Evolutionary conservation across 2,329 filamentous ascomycete species (phyloP), one percentile per base, ranked within the genome.

Genomic region (Beauveria asiatica): DNA sequence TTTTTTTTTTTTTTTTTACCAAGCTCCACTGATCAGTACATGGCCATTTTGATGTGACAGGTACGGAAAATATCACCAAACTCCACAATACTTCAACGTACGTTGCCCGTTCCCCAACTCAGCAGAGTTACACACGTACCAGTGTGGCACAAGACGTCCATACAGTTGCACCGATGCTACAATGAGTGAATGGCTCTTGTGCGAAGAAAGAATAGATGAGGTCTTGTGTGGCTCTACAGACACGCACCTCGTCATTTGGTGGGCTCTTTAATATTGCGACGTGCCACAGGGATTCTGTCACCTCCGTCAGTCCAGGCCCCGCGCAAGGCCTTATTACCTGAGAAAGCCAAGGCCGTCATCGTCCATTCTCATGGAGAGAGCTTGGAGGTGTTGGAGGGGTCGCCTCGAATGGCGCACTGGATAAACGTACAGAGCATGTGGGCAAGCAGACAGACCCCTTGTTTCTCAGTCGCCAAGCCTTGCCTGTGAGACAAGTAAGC

Each of bases 61-160:
- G 25, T 7, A 27, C 30, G 21, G 16, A 52, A 45, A 49, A 25
- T 17, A 44, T 39, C 21, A 21, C 11, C 42, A 37, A 51, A 52
- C 49, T 59, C 56, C 56, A 59, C 48, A 51, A 45, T 44, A 52
- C 25, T 59, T 52, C 39, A 59, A 59, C 56, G 56, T 59, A 59
- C 56, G 56, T 59, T 59, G 56, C 56, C 56, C 37, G 39, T 39
- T 51, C 56, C 19, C 48, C 42, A 52, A 52, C 39, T 10, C 7
- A 25, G 19, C 56, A 44, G 30, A 39, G 39, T 19, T 9, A 45
- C 11, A 37, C 33, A 37, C 7, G 25, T 30, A 23, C 25, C 39
- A 45, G 17, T 17, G 37, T 33, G 33, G 8, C 45, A 30, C 30
- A 56, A 17, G 27, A 33, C 25, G 39, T 23, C 19, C 30, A 16